Base-by-base conservation (phyloP, 352 stramenopile genomes). In the Phytophthora citrophthora region DNA sequence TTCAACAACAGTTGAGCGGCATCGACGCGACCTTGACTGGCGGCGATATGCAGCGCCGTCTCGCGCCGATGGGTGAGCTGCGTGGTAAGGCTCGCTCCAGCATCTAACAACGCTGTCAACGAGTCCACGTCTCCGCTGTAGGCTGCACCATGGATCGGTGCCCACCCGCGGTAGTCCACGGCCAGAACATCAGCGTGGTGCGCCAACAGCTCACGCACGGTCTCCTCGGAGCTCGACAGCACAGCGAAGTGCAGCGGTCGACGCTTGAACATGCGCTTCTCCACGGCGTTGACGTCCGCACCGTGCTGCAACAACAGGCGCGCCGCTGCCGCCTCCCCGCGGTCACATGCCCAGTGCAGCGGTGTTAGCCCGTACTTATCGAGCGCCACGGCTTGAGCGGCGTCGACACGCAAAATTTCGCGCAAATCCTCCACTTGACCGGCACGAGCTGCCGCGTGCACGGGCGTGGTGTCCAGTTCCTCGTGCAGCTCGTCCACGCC, bases 351-450 rank as follows among this genome's bases (percentile, higher is more conserved):
- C 85, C 85, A 93, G 68, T 93, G 82, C 56, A 93, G 64, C 27
- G 81, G 63, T 31, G 82, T 91, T 57, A 93, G 72, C 1, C 70
- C 70, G 64, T 91, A 93, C 72, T 92, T 90, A 74, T 92, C 83
- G 15, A 71, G 62, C 52, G 67, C 55, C 36, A 64, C 8, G 31
- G 74, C 63, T 47, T 82, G 68, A 20, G 58, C 29, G 12, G 41
- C 27, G 15, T 87, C 72, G 3, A 68, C 62, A 3, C 51, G 55
- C 48, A 83, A 64, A 44, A 82, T 76, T 7, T 53, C 26, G 9
- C 53, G 60, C 48, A 93, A 69, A 52, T 73, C 61, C 2, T 73
- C 64, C 13, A 79, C 38, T 36, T 73, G 59, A 18, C 73, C 74
- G n/a, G 82, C 82, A 32, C 85, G 76, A 29, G 79, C 82, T 24